Evolutionary conservation across 148 eudicot genomes (phyloP).

Genomic region (Drosera capensis): DNA sequence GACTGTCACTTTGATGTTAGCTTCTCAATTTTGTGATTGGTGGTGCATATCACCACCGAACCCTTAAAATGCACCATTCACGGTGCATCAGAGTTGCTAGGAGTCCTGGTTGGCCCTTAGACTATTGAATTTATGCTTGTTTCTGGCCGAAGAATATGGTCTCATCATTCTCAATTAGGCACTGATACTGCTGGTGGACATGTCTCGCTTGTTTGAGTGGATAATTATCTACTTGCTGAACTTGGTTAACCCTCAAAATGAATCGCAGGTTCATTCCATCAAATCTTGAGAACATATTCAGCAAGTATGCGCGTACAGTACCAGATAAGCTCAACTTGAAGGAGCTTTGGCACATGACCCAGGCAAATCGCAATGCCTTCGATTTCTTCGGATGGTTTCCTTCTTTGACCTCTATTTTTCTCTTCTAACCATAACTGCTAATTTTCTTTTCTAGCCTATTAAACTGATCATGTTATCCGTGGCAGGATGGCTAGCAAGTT

Average conservation of each 20-base stretch:
- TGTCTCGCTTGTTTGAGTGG: neutral
- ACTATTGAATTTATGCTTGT: neutral
- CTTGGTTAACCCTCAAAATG: neutral
- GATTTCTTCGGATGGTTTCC: slow-evolving; percentile 62
- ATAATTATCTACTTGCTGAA: neutral
- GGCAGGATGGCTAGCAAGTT: slow-evolving; percentile 31
- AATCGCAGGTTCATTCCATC: slow-evolving; percentile 44
- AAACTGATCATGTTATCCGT: neutral
- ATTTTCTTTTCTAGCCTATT: neutral
- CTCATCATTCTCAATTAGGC: neutral
- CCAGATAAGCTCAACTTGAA: slow-evolving; percentile 45
- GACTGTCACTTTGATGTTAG: no score
- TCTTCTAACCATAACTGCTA: neutral
- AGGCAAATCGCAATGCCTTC: slow-evolving; percentile 43
- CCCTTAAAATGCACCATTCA: no score
- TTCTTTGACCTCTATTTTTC: slow-evolving; percentile 2
- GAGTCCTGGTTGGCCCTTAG: no score
- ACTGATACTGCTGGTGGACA: neutral
- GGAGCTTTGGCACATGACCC: slow-evolving; percentile 65
- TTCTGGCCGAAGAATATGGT: neutral
- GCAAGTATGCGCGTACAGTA: slow-evolving; percentile 41
- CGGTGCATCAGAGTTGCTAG: no score
- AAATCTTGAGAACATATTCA: slow-evolving; percentile 59
- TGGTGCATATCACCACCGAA: no score
- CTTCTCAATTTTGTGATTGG: no score